phyloP scores from a whole-genome alignment of 1,284 basidiomycete genomes.

The Ganoderma lucidum region DNA sequence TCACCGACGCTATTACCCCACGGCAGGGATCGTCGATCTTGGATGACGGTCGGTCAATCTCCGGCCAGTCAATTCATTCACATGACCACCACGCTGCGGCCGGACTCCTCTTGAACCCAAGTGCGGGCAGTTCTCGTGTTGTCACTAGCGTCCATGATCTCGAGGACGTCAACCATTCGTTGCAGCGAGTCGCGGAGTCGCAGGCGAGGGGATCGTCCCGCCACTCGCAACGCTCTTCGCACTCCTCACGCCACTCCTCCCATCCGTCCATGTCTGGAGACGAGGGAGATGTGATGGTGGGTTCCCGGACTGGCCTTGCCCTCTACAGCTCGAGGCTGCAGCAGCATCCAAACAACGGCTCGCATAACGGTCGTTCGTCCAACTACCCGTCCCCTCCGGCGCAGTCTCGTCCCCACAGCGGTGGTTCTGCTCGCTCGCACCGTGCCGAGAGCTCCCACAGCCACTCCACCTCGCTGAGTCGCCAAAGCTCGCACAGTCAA shows the following conservation, averaged over 20 bases:
- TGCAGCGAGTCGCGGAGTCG: constrained; percentile 25
- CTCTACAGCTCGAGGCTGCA: constrained; percentile 32
- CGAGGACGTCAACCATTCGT: constrained; percentile 29
- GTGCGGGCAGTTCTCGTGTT: constrained; percentile 25
- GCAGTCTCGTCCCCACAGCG: constrained; percentile 24
- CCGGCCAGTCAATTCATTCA: constrained; percentile 20
- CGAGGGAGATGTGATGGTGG: constrained; percentile 24
- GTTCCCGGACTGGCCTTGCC: constrained; percentile 31
- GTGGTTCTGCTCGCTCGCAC: constrained; percentile 19
- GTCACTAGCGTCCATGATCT: constrained; percentile 34
- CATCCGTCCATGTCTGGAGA: constrained; percentile 23
- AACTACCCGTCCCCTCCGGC: constrained; percentile 16
- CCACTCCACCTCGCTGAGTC: constrained; percentile 9
- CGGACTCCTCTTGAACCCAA: constrained; percentile 14
- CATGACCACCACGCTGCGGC: constrained; percentile 6
- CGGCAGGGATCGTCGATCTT: constrained; percentile 12
- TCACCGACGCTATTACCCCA: constrained; percentile 18
- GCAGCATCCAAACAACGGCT: constrained; percentile 16
- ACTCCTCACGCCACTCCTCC: constrained; percentile 8
- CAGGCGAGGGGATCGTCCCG: constrained; percentile 13
- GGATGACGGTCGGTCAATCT: constrained; percentile 15
- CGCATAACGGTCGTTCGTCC: constrained; percentile 14
- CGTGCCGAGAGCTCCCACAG: constrained; percentile 26
- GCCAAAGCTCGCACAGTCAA: constrained; percentile 14
- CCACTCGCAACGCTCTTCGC: constrained; percentile 26